Evolutionary conservation across 352 stramenopile genomes (phyloP).

Genomic region (Elongisporangium anandrum): DNA sequence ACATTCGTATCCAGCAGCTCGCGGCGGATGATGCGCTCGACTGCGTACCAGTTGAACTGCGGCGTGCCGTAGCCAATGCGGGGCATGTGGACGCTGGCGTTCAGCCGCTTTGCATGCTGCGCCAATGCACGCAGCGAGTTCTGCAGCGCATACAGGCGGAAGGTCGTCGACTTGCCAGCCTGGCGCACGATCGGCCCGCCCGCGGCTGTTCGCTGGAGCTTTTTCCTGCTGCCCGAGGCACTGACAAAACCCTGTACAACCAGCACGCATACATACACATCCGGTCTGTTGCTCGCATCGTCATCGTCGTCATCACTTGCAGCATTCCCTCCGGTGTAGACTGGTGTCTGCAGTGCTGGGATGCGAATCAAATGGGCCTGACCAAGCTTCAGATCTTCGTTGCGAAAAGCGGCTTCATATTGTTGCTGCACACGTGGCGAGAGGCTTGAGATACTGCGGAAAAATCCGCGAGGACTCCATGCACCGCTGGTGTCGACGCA

Average conservation of each 20-base stretch:
- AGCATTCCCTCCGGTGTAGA: neutral
- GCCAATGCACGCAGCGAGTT: slow-evolving; percentile 38
- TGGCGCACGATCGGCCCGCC: slow-evolving; percentile 31
- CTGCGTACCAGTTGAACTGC: slow-evolving; percentile 80
- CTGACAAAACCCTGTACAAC: slow-evolving; percentile 62
- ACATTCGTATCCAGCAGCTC: slow-evolving; percentile 51
- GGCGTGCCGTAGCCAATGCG: slow-evolving; percentile 75
- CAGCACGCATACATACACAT: slow-evolving; percentile 58
- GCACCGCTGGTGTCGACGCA: slow-evolving; percentile 73
- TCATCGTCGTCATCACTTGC: slow-evolving; percentile 1
- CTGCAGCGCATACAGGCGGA: slow-evolving; percentile 62
- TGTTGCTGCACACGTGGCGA: slow-evolving; percentile 50
- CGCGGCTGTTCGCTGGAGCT: slow-evolving; percentile 37
- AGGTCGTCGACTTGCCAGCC: slow-evolving; percentile 52
- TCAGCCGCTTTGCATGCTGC: slow-evolving; percentile 20
- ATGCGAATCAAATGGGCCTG: slow-evolving; percentile 63
- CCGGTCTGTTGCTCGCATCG: slow-evolving; percentile 1
- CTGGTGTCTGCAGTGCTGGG: slow-evolving; percentile 6
- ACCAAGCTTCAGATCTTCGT: slow-evolving; percentile 67
- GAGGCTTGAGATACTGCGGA: slow-evolving; percentile 46
- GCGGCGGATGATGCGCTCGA: slow-evolving; percentile 67
- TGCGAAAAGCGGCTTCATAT: slow-evolving; percentile 51
- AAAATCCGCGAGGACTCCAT: slow-evolving; percentile 74
- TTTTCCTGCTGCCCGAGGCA: slow-evolving; percentile 19
- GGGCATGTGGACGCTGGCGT: slow-evolving; percentile 66